Evolutionary conservation across 805 yeast genomes (phyloP), one percentile per base, ranked within the genome.

Genomic region (Ogataea polymorpha): DNA sequence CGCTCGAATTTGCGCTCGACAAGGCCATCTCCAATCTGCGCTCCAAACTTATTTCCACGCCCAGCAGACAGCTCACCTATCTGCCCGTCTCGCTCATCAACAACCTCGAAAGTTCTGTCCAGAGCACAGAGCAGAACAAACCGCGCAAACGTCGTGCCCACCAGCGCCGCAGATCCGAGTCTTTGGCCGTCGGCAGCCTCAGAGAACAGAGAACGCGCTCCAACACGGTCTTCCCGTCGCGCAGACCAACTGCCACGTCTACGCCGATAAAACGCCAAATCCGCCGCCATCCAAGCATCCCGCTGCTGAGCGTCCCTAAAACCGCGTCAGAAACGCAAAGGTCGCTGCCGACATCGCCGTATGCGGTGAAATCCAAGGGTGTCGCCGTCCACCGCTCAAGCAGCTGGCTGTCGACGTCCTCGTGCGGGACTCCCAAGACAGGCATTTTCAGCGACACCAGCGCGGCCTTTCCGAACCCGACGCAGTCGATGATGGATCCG

Each of bases 1-100:
- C 93, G 0, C 78, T 89, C 23, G 99, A 91, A 56, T 82, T 91
- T 61, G 84, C 89, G 0, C 67, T 91, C 29, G 98, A 91, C 61
- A 75, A 74, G 44, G 84, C 93, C 7, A 88, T 93, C 7, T 71
- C 81, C n/a, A 56, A 63, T 7, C 60, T 89, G 40, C 71, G 88
- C 48, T 80, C 86, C 6, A 68, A 83, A 46, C 66, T 82, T 20
- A 75, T 83, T 14, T 65, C 71, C 13, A 44, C 47, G 16, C 44
- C 55, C 11, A 46, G 32, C 35, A 31, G 48, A 16, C 39, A 43
- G 14, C 35, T 51, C 16, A 35, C 44, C 1, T 41, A 43, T 20
- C 24, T 48, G 11, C 50, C 51, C 2, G 44, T 51, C 13, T 41
- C 51, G 6, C 43, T 51, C 16, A 47, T 51, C 17, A 44, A 42